Evolutionary conservation across 2,329 filamentous ascomycete species (phyloP).

Genomic region (Zopfia rhizophila): DNA sequence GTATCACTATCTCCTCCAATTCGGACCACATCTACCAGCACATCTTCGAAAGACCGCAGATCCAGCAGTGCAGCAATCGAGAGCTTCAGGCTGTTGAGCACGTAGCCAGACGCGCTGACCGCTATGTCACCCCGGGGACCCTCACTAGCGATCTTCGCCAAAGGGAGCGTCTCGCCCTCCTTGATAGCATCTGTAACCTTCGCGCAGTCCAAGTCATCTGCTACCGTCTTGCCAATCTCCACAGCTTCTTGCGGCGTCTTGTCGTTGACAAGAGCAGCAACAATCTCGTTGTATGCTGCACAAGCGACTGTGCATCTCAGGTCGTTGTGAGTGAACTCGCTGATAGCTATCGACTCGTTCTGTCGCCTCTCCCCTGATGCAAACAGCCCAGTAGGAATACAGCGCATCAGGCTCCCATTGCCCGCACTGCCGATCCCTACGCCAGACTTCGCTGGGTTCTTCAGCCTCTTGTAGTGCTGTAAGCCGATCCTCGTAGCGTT

Average conservation of each 20-base stretch:
- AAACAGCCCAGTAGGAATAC: slow-evolving; percentile 59
- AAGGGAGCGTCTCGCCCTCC: slow-evolving; percentile 33
- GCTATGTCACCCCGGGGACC: slow-evolving; percentile 44
- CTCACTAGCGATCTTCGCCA: slow-evolving; percentile 41
- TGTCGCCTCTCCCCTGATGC: slow-evolving; percentile 39
- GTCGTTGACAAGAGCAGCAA: slow-evolving; percentile 27
- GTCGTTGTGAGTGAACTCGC: slow-evolving; percentile 35
- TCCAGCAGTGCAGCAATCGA: slow-evolving; percentile 58
- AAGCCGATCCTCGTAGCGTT: slow-evolving; percentile 53
- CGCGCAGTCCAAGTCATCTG: slow-evolving; percentile 14
- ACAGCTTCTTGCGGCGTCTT: slow-evolving; percentile 20
- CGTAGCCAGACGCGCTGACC: slow-evolving; percentile 52
- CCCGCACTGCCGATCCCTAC: slow-evolving; percentile 54
- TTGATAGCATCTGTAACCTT: slow-evolving; percentile 20
- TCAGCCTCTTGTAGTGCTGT: slow-evolving; percentile 31
- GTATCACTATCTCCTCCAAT: slow-evolving; percentile 60
- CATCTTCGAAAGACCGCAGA: slow-evolving; percentile 52
- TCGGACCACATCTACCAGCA: slow-evolving; percentile 59
- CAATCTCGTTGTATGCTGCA: slow-evolving; percentile 37
- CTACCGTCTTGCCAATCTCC: slow-evolving; percentile 14
- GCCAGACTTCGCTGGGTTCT: slow-evolving; percentile 48
- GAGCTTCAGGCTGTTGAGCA: slow-evolving; percentile 56
- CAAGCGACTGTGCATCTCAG: slow-evolving; percentile 31
- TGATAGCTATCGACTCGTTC: slow-evolving; percentile 31
- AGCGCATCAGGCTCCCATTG: slow-evolving; percentile 62